Evolutionary conservation across 2,329 filamentous ascomycete genomes (phyloP).

Genomic region (Teratosphaeria epicoccoides): DNA sequence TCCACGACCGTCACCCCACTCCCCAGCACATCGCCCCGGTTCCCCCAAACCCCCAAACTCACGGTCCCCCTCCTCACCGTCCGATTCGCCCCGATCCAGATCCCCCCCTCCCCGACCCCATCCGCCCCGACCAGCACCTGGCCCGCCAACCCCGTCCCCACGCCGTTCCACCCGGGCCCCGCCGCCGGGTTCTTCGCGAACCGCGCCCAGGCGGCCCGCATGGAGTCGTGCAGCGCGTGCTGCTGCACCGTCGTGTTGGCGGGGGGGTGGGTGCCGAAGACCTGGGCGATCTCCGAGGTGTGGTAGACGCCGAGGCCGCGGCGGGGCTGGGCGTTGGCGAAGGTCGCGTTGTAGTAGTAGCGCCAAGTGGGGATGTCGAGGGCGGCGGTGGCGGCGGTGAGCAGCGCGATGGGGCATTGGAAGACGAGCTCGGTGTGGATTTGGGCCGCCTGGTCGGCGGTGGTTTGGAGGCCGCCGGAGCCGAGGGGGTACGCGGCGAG

Average conservation of each 20-base stretch:
- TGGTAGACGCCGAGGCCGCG: constrained; percentile 25
- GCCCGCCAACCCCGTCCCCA: constrained; percentile 16
- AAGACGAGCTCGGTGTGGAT: constrained; percentile 22
- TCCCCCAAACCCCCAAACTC: constrained; percentile 19
- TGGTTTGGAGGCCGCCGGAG: constrained; percentile 10
- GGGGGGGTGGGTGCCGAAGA: constrained; percentile 25
- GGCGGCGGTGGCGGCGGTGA: constrained; percentile 20
- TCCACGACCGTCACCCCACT: constrained; percentile 23
- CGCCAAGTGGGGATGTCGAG: constrained; percentile 26
- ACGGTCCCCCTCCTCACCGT: constrained; percentile 12
- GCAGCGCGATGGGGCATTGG: constrained; percentile 19
- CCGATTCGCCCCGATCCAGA: constrained; percentile 10
- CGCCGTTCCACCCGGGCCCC: constrained; percentile 28
- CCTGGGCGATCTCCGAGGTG: constrained; percentile 25
- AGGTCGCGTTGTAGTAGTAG: constrained; percentile 29
- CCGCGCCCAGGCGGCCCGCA: constrained; percentile 26
- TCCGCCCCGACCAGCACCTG: constrained; percentile 14
- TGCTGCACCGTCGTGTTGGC: constrained; percentile 23
- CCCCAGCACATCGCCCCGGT: constrained; percentile 12
- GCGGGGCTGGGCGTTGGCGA: constrained; percentile 23
- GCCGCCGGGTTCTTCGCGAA: constrained; percentile 29
- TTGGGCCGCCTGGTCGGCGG: constrained; percentile 17
- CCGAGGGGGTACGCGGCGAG: constrained; percentile 21
- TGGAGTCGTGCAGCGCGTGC: constrained; percentile 20
- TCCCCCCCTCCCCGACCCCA: constrained; percentile 12